phyloP scores from a whole-genome alignment of 2,329 filamentous ascomycete genomes.

The Coleophoma cylindrospora region DNA sequence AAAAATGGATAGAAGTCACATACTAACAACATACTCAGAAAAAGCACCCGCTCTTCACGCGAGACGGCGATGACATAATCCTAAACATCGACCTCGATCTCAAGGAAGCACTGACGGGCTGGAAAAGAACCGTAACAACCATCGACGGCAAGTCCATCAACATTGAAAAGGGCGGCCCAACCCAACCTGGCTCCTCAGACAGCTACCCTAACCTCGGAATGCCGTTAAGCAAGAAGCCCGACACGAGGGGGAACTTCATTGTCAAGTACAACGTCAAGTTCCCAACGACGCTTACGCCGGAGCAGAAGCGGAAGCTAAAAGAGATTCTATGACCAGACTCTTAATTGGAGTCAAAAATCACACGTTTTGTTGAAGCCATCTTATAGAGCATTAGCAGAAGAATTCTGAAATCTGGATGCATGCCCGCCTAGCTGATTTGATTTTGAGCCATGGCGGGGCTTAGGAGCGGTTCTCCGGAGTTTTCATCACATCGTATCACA shows the following conservation, averaged over 20 bases:
- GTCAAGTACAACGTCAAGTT: constrained; percentile 92
- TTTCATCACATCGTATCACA: too few relatives aligned
- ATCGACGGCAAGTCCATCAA: constrained; percentile 86
- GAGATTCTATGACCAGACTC: constrained; percentile 57
- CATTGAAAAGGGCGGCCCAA: constrained; percentile 77
- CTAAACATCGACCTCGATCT: constrained; percentile 76
- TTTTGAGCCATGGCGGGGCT: too few relatives aligned
- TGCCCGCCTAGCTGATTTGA: too few relatives aligned
- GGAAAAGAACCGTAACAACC: constrained; percentile 85
- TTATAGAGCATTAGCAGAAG: too few relatives aligned
- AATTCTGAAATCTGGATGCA: too few relatives aligned
- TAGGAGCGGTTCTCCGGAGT: too few relatives aligned
- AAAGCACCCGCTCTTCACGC: constrained; percentile 76
- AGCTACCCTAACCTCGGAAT: constrained; percentile 84
- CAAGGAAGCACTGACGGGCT: constrained; percentile 92
- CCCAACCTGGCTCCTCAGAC: constrained; percentile 77
- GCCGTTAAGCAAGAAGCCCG: constrained; percentile 88
- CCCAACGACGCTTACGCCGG: constrained; percentile 67
- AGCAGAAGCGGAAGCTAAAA: constrained; percentile 76
- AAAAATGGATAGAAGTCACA: neutral
- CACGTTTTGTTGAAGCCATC: too few relatives aligned
- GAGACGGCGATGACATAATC: constrained; percentile 83
- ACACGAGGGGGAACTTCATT: constrained; percentile 79
- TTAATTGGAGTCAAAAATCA: neutral
- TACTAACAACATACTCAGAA: constrained; percentile 58